These are phyloP conservation scores for Vanrija humicola DNA, from an alignment of 1,284 basidiomycete species.

Conservation along the genomic window DNA sequence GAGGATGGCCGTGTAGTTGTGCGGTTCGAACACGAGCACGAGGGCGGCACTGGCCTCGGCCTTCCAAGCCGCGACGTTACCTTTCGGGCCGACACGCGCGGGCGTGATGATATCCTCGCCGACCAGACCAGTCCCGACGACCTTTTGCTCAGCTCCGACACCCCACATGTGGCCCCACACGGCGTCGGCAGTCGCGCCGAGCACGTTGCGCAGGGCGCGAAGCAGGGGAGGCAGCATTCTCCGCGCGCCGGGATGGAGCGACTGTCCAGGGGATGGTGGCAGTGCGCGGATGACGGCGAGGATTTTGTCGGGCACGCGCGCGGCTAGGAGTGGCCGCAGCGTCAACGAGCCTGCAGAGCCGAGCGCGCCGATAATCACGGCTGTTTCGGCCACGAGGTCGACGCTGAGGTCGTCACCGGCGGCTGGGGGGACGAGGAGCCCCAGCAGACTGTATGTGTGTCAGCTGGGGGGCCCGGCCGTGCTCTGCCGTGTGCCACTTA, in stretches of 20 bases:
- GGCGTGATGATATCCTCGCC: constrained; percentile 20
- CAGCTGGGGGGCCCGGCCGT: background rate
- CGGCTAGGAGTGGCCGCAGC: constrained; percentile 29
- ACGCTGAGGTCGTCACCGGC: constrained; percentile 4
- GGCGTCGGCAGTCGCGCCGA: constrained; percentile 40
- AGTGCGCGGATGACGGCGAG: constrained; percentile 23
- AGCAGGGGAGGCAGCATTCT: constrained; percentile 29
- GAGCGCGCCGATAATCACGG: constrained; percentile 47
- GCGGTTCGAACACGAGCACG: constrained; percentile 32
- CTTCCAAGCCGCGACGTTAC: constrained; percentile 14
- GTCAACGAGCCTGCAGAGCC: constrained; percentile 42
- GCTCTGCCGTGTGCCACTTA: constrained; percentile 14
- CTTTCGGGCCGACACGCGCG: constrained; percentile 12
- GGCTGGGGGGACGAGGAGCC: constrained; percentile 14
- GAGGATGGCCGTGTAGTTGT: constrained; percentile 31
- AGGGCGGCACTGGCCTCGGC: constrained; percentile 23
- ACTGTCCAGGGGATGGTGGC: background rate
- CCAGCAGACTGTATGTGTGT: constrained; percentile 14
- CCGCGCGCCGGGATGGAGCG: constrained; percentile 1
- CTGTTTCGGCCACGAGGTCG: constrained; percentile 40
- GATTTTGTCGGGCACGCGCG: constrained; percentile 24
- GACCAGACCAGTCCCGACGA: constrained; percentile 39
- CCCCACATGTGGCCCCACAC: constrained; percentile 47
- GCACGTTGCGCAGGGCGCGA: constrained; percentile 39
- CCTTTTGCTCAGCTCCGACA: constrained; percentile 38